Percentiles rank a stretch among this genome's conserved stretches.
Evolutionary conservation across 768 basidiomycete genomes (phyloP).

Genomic region (Fistulinella prunicolor): DNA sequence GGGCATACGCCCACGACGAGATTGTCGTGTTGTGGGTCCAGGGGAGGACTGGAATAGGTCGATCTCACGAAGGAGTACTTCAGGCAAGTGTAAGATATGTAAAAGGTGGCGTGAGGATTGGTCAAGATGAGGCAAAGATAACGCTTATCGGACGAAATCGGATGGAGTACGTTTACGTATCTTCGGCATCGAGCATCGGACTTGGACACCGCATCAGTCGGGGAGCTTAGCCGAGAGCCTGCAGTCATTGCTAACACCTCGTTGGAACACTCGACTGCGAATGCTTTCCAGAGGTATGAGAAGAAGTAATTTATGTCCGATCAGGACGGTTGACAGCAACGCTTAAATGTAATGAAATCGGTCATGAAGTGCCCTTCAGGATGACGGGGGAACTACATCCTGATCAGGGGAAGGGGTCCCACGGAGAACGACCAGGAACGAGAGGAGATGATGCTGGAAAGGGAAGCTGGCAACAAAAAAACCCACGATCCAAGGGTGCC

Average conservation of each 20-base stretch:
- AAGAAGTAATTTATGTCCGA: not conserved
- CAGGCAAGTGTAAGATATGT: not conserved
- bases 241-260: too few species aligned
- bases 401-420: constrained; percentile 4
- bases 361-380: not conserved
- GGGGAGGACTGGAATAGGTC: constrained; percentile 4
- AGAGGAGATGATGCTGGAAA: constrained; percentile 1
- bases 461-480: constrained; percentile 6
- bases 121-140: constrained; percentile 14
- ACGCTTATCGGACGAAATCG: constrained; percentile 8
- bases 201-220: not conserved
- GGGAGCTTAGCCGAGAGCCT: not conserved
- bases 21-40: constrained; percentile 18
- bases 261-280: not conserved
- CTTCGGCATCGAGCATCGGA: not conserved
- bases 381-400: not conserved
- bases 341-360: not conserved
- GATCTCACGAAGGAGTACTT: constrained; percentile 9
- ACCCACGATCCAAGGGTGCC: constrained; percentile 1
- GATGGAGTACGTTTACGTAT: constrained; percentile 5
- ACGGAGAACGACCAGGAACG: constrained; percentile 2
- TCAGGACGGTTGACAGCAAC: constrained; percentile 1
- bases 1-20: not conserved
- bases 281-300: not conserved
- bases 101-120: constrained; percentile 15